Evolutionary conservation across 1,139 yeast species (phyloP).

Genomic region (Starmera stellimalicola): DNA sequence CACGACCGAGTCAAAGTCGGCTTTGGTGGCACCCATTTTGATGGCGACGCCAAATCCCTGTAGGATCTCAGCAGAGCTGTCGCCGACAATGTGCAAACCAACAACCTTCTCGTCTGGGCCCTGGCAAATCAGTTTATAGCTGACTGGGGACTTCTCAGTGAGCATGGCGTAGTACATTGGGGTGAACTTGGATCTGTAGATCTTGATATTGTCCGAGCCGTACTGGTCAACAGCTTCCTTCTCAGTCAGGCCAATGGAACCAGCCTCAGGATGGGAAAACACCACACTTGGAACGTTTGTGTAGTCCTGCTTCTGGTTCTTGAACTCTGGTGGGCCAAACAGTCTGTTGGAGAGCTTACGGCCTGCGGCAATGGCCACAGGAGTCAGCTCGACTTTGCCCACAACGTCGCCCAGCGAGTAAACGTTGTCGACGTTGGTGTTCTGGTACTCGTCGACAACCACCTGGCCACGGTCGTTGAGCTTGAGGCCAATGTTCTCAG

Average conservation of each 20-base stretch:
- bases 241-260: constrained; percentile 82
- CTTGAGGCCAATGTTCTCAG: constrained; percentile 68
- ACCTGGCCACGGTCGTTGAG: constrained; percentile 50
- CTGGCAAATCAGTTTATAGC: constrained; percentile 69
- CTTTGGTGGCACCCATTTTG: constrained; percentile 96
- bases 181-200: constrained; percentile 74
- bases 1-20: constrained; percentile 87
- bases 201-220: constrained; percentile 74
- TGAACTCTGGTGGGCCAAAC: constrained; percentile 69
- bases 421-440: constrained; percentile 61
- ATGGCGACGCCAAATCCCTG: constrained; percentile 98
- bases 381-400: constrained; percentile 88
- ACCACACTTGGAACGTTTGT: constrained; percentile 82
- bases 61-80: constrained; percentile 78
- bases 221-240: constrained; percentile 64
- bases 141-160: constrained; percentile 79
- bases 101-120: constrained; percentile 89
- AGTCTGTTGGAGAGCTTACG: constrained; percentile 85
- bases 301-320: constrained; percentile 70
- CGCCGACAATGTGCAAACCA: constrained; percentile 91
- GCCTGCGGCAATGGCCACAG: constrained; percentile 98
- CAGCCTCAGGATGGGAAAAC: constrained; percentile 96
- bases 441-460: constrained; percentile 79
- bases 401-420: constrained; percentile 90
- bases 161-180: constrained; percentile 92